Conservation (phyloP, 129 eudicot species). For the Arctium minus region DNA sequence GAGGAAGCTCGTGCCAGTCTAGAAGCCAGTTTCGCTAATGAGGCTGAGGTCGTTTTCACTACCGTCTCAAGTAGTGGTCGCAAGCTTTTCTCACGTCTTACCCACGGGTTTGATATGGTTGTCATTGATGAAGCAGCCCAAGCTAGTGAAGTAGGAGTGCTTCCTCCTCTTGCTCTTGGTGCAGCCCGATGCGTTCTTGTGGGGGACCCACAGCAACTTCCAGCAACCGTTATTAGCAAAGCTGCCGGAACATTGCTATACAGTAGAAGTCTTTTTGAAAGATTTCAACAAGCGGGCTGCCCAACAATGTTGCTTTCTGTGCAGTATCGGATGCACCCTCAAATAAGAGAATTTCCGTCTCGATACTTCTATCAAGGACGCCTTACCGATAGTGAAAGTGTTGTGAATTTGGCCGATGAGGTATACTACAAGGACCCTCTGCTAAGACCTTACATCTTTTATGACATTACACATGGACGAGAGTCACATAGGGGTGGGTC, state of each 20-base stretch:
- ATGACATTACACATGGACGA: conserved; percentile 81
- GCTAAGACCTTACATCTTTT: conserved; percentile 77
- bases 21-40: conserved; percentile 98
- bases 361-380: conserved; percentile 91
- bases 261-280: conserved; percentile 93
- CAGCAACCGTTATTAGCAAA: conserved; percentile 97
- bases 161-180: conserved; percentile 97
- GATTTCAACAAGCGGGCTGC: conserved; percentile 98
- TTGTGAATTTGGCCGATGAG: conserved; percentile 68
- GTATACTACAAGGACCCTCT: conserved; percentile 67
- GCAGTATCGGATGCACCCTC: conserved; percentile 97
- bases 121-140: conserved; percentile 99
- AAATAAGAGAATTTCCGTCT: conserved; percentile 90
- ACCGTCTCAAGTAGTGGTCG: conserved; percentile 98
- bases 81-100: conserved; percentile 82
- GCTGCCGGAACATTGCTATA: conserved; percentile 96
- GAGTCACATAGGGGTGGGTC: conserved; percentile 97
- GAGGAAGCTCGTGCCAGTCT: conserved; percentile 98
- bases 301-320: conserved; percentile 94
- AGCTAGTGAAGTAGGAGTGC: conserved; percentile 94
- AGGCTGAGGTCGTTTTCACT: conserved; percentile 96
- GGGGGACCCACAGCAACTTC: conserved; percentile 99
- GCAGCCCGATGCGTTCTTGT: conserved; percentile 99
- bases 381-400: conserved; percentile 88
- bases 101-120: conserved; percentile 98